These are phyloP conservation scores for Curvularia verruculosa DNA, from an alignment of 2,329 filamentous ascomycete species.

Conservation along the genomic window DNA sequence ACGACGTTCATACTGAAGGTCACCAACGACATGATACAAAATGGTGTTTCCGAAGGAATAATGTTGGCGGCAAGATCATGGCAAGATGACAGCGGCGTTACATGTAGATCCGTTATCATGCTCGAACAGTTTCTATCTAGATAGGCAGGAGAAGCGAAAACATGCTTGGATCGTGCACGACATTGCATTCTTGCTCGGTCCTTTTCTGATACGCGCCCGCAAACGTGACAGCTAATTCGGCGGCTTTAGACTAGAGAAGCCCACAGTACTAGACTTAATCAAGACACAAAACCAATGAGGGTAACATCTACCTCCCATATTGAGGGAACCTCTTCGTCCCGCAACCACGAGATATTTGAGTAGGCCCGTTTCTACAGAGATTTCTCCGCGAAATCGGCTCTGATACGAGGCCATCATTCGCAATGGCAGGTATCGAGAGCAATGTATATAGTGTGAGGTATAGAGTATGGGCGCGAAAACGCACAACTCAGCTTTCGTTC, in stretches of 20 bases:
- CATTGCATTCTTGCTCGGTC: constrained; percentile 33
- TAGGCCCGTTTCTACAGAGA: too few relatives aligned
- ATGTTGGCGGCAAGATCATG: not conserved
- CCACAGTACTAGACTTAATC: constrained; percentile 6
- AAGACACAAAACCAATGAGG: constrained; percentile 1
- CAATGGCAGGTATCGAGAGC: too few relatives aligned
- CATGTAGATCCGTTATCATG: too few relatives aligned
- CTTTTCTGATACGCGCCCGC: constrained; percentile 40
- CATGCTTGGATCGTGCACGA: not conserved
- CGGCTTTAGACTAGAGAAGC: not conserved
- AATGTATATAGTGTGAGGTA: too few relatives aligned
- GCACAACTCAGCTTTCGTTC: too few relatives aligned
- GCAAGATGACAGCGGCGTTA: not conserved
- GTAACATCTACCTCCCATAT: not conserved
- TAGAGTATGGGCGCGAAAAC: too few relatives aligned
- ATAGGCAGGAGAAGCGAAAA: too few relatives aligned
- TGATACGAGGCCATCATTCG: too few relatives aligned
- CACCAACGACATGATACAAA: not conserved
- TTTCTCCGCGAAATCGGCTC: too few relatives aligned
- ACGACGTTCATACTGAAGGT: not conserved
- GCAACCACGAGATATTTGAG: too few relatives aligned
- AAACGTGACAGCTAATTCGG: constrained; percentile 27
- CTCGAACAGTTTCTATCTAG: too few relatives aligned
- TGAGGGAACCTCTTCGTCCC: not conserved
- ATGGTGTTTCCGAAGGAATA: not conserved